Percentiles rank a stretch among this genome's conserved stretches.
Evolutionary conservation across 495 filamentous ascomycete species (phyloP).

Genomic region (Recurvomyces mirabilis): DNA sequence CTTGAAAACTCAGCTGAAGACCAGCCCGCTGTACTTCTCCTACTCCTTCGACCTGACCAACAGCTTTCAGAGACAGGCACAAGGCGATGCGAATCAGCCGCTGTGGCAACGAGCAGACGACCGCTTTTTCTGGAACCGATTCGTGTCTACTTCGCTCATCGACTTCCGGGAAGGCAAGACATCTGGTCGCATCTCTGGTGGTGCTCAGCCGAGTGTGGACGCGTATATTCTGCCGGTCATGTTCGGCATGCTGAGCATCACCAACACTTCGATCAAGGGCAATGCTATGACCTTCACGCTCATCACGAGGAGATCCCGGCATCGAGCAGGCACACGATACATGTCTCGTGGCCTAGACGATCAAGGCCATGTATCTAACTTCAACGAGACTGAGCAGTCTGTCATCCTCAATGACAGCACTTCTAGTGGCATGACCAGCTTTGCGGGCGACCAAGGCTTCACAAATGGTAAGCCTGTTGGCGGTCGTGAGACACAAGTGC

Average conservation of each 20-base stretch:
- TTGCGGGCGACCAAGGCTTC: slow-evolving; percentile 63
- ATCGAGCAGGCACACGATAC: slow-evolving; percentile 83
- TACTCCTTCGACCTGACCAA: slow-evolving; percentile 93
- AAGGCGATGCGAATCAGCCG: slow-evolving; percentile 53
- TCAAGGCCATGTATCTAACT: slow-evolving; percentile 87
- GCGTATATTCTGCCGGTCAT: slow-evolving; percentile 92
- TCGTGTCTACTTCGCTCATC: slow-evolving; percentile 82
- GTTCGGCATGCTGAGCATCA: slow-evolving; percentile 86
- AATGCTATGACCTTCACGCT: slow-evolving; percentile 75
- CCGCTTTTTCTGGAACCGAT: slow-evolving; percentile 97
- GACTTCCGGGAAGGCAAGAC: slow-evolving; percentile 54
- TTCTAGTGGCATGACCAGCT: slow-evolving; percentile 62
- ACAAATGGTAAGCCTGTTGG: slow-evolving; percentile 54
- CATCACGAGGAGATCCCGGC: slow-evolving; percentile 75
- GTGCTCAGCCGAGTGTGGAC: slow-evolving; percentile 65
- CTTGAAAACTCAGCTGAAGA: slow-evolving; percentile 65
- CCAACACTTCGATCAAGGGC: slow-evolving; percentile 64
- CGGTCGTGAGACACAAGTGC: slow-evolving; percentile 68
- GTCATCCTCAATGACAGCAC: slow-evolving; percentile 70
- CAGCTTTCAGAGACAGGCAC: slow-evolving; percentile 82
- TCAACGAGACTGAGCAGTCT: slow-evolving; percentile 94
- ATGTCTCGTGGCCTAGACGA: slow-evolving; percentile 90
- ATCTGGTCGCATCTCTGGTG: slow-evolving; percentile 33
- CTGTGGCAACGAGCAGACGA: slow-evolving; percentile 92
- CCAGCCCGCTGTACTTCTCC: slow-evolving; percentile 91